Evolutionary conservation across 1,284 basidiomycete genomes (phyloP).

Genomic region (Austroboletus niveus): DNA sequence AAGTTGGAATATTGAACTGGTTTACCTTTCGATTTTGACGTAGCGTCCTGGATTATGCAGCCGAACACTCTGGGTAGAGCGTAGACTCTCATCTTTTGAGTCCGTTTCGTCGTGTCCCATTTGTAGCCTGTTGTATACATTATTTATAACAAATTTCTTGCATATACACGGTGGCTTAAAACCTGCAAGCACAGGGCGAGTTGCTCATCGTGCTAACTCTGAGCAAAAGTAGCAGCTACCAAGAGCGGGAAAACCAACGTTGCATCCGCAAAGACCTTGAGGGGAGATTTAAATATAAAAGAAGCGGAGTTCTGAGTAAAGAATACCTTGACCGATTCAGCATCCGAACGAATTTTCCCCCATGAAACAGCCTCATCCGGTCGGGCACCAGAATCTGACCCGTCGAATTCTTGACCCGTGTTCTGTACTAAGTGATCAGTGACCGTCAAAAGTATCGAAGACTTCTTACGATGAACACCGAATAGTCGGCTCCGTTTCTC

Average conservation of each 20-base stretch:
- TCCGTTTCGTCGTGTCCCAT: conserved; percentile 3
- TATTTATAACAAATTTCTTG: conserved; percentile 10
- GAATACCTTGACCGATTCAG: conserved; percentile 89
- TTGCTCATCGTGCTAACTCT: conserved; percentile 32
- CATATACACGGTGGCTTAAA: background rate
- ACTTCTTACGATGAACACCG: conserved; percentile 86
- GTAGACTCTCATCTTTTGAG: background rate
- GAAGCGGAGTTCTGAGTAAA: background rate
- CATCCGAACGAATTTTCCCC: conserved; percentile 94
- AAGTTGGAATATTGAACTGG: conserved; percentile 22
- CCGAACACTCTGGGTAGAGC: conserved; percentile 25
- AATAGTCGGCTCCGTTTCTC: conserved; percentile 98
- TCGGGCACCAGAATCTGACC: conserved; percentile 94
- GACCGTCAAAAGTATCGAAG: background rate
- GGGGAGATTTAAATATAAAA: conserved; percentile 1
- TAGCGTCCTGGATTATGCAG: conserved; percentile 12
- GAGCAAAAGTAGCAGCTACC: conserved; percentile 84
- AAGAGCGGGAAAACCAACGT: conserved; percentile 89
- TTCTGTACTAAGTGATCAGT: conserved; percentile 52
- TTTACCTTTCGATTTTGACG: conserved; percentile 10
- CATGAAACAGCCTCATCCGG: conserved; percentile 99
- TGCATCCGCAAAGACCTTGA: conserved; percentile 72
- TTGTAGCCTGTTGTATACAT: conserved; percentile 8
- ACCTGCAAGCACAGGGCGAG: background rate
- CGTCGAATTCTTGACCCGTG: conserved; percentile 98